These are phyloP conservation scores for Annulohypoxylon maeteangense DNA, from an alignment of 495 filamentous ascomycete genomes.

Conservation along the genomic window DNA sequence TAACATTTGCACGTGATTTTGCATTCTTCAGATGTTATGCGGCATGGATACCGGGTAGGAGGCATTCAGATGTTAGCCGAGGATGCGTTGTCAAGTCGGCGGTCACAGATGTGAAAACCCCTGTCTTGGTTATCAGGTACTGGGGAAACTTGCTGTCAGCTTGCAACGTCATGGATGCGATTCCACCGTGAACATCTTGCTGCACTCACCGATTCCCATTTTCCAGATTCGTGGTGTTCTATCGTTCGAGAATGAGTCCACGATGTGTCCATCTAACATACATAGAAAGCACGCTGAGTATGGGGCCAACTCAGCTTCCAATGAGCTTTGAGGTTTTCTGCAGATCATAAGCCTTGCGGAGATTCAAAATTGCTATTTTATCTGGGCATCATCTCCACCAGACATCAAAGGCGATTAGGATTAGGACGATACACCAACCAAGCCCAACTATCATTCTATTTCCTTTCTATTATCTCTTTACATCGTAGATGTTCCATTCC, in stretches of 20 bases:
- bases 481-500: not conserved
- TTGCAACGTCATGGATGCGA: not conserved
- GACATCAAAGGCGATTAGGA: not conserved
- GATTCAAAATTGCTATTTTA: not conserved
- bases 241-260: conserved; percentile 3
- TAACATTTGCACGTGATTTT: not conserved
- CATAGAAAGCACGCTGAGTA: not conserved
- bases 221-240: not conserved
- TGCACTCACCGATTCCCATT: not conserved
- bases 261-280: not conserved
- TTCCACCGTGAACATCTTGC: not conserved
- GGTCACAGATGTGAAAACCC: not conserved
- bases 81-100: not conserved
- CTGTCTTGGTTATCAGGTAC: not conserved
- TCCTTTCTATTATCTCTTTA: not conserved
- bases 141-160: not conserved
- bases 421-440: not conserved
- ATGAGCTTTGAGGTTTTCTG: not conserved
- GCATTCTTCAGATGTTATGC: not conserved
- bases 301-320: not conserved
- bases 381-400: not conserved
- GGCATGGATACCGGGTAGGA: not conserved
- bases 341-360: not conserved
- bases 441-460: not conserved
- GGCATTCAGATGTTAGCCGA: not conserved